Conservation (phyloP, 2,329 filamentous ascomycete species). For the Cercospora citrullina region DNA sequence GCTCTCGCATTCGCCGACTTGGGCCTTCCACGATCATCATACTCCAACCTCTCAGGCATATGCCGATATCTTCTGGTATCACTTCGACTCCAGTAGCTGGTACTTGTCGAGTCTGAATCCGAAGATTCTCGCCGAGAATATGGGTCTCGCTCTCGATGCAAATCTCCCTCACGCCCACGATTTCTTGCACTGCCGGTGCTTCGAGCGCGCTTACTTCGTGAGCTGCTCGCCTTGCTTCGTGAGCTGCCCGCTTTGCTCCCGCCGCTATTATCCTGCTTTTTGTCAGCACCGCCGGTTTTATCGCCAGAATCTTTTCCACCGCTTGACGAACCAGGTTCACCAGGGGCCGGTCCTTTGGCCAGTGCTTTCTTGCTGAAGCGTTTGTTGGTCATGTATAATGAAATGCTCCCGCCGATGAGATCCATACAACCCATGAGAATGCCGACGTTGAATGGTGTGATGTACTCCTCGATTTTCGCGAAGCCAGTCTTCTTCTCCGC, state of each 20-base stretch:
- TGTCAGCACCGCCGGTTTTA: slow-evolving; percentile 11
- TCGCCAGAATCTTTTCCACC: slow-evolving; percentile 7
- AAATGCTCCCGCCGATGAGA: slow-evolving; percentile 22
- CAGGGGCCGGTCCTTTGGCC: slow-evolving; percentile 12
- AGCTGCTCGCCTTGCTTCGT: background rate
- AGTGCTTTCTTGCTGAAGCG: slow-evolving; percentile 24
- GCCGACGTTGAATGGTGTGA: slow-evolving; percentile 25
- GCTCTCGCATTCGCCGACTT: background rate
- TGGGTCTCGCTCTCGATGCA: slow-evolving; percentile 3
- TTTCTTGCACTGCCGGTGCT: slow-evolving; percentile 5
- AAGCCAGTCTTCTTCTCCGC: slow-evolving; percentile 14
- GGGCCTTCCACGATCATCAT: slow-evolving; percentile 7
- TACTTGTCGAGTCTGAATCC: slow-evolving; percentile 3
- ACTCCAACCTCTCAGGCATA: slow-evolving; percentile 13
- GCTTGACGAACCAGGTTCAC: slow-evolving; percentile 13
- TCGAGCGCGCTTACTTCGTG: slow-evolving; percentile 1
- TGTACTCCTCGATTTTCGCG: slow-evolving; percentile 15
- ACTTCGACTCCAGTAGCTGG: slow-evolving; percentile 8
- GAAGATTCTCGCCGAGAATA: slow-evolving; percentile 8
- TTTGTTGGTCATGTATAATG: slow-evolving; percentile 25
- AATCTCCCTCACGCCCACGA: background rate
- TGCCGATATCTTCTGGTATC: slow-evolving; percentile 7
- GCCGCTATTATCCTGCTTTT: slow-evolving; percentile 13
- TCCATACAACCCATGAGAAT: slow-evolving; percentile 26
- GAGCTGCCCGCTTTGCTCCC: slow-evolving; percentile 1